Base-by-base conservation (phyloP, 2,329 filamentous ascomycete species). In the Trichoderma pleuroti region DNA sequence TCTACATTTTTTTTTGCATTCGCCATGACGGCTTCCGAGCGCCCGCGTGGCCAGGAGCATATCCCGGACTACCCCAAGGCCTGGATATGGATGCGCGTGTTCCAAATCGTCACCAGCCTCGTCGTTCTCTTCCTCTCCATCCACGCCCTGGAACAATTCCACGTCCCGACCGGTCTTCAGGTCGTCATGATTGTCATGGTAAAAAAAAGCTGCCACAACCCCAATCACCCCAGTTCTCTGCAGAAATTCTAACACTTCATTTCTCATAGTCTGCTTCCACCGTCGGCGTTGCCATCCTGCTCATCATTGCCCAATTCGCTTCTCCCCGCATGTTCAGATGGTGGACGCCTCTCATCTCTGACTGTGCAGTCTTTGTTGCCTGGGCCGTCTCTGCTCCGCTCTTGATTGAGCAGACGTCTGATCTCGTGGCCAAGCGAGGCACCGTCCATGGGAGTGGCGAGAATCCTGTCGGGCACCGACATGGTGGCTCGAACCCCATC, bases 91-190 rank as follows among this genome's bases (percentile, higher is more conserved):
- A 70, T 86, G 7, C 82, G 84, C 36, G 81, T 84, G 39, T 73
- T 83, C 68, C 84, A 86, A 76, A 78, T 86, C 21, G 72, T 86
- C 32, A 77, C 88, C 2, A 86, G 82, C 16, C 78, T 89, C 42
- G 78, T 80, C 26, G 84, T 82, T 9, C 88, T 85, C 73, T 81
- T 82, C 11, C 77, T 80, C 59, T 74, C 73, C 5, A 8, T 78
- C 5, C 72, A 77, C 4, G 74, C 83, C 8, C n/a, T 59, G 30
- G 56, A 59, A 34, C 28, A 32, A 8, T 59, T 59, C n/a, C 56
- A 32, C 3, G 14, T 59, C 56, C 32, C 32, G n/a, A 34, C n/a
- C 28, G 56, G 12, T 14, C 28, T 59, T 16, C 32, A 30, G 28
- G 30, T 59, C n/a, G 56, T 59, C 56, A 59, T 59, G 56, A 59